phyloP scores from a whole-genome alignment of 2,329 filamentous ascomycete species.

The Alternaria consortialis region DNA sequence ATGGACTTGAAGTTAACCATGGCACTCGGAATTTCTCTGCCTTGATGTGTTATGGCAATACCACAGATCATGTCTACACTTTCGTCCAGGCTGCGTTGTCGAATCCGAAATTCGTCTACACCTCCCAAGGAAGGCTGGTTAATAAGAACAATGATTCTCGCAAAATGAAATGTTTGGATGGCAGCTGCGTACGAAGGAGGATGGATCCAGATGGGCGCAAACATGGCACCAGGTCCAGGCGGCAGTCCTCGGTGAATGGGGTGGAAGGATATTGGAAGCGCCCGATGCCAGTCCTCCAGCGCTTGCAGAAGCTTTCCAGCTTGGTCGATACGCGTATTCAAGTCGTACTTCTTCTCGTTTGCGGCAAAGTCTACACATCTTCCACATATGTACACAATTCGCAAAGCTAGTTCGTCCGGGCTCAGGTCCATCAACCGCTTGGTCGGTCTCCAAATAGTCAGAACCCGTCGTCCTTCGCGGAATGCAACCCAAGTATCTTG shows the following conservation, averaged over 20 bases:
- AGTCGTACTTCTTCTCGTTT: conserved; percentile 57
- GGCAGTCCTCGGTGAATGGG: conserved; percentile 49
- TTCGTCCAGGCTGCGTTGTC: conserved; percentile 57
- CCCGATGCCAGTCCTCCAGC: conserved; percentile 60
- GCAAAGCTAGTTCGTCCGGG: conserved; percentile 63
- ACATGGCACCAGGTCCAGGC: conserved; percentile 22
- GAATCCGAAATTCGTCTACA: conserved; percentile 58
- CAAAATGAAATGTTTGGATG: conserved; percentile 63
- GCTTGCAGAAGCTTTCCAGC: conserved; percentile 59
- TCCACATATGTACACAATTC: conserved; percentile 64
- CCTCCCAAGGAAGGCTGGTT: conserved; percentile 62
- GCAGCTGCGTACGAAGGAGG: conserved; percentile 53
- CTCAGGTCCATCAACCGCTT: conserved; percentile 59
- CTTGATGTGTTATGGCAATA: conserved; percentile 56
- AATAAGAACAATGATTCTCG: conserved; percentile 62
- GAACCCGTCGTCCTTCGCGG: conserved; percentile 63
- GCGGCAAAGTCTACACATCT: conserved; percentile 68
- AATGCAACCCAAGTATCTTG: conserved; percentile 73
- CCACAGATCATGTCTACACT: conserved; percentile 61
- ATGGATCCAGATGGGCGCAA: conserved; percentile 42
- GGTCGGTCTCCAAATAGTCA: conserved; percentile 67
- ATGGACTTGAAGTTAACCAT: conserved; percentile 41
- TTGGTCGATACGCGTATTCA: conserved; percentile 57
- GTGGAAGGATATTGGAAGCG: conserved; percentile 57
- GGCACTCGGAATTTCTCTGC: conserved; percentile 36